A percentile compares a stretch with the other conserved stretches of the same genome.
These are phyloP conservation scores for Dianthus caryophyllus DNA, from an alignment of 148 eudicot genomes.

Conservation along the genomic window DNA sequence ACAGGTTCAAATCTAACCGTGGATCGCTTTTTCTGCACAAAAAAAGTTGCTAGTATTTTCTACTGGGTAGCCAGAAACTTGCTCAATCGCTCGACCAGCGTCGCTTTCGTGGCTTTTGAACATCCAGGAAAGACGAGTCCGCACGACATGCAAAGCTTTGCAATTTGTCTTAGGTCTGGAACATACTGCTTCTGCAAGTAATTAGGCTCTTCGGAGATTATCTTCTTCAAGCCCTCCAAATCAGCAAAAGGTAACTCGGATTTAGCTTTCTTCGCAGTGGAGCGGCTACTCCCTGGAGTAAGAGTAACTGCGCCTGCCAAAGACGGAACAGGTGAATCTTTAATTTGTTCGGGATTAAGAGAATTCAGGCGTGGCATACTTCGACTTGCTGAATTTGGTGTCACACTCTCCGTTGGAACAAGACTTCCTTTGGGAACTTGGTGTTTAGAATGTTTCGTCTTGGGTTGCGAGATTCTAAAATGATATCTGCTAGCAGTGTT, in stretches of 20 bases:
- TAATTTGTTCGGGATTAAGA: background rate
- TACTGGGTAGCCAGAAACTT: background rate
- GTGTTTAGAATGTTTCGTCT: background rate
- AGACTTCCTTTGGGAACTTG: conserved; percentile 1
- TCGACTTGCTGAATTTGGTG: background rate
- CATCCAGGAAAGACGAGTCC: too few relatives aligned
- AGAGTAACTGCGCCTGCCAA: background rate
- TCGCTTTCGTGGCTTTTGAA: conserved; percentile 22
- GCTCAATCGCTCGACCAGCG: conserved; percentile 13
- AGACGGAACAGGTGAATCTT: background rate
- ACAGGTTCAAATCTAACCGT: background rate
- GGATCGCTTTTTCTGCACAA: conserved; percentile 24
- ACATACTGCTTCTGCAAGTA: conserved; percentile 19
- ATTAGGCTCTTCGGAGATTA: conserved; percentile 13
- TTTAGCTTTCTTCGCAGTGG: background rate
- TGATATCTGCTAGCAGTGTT: background rate
- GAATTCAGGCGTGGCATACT: background rate
- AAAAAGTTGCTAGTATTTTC: conserved; percentile 5
- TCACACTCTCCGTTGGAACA: background rate
- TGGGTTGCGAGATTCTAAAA: conserved; percentile 1
- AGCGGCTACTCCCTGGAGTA: background rate
- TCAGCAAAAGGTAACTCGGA: background rate
- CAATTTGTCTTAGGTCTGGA: conserved; percentile 7
- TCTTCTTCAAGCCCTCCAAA: conserved; percentile 10
- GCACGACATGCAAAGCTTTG: background rate